Base-by-base conservation (phyloP, 108 stramenopile genomes). In the Schizochytrium sp. region DNA sequence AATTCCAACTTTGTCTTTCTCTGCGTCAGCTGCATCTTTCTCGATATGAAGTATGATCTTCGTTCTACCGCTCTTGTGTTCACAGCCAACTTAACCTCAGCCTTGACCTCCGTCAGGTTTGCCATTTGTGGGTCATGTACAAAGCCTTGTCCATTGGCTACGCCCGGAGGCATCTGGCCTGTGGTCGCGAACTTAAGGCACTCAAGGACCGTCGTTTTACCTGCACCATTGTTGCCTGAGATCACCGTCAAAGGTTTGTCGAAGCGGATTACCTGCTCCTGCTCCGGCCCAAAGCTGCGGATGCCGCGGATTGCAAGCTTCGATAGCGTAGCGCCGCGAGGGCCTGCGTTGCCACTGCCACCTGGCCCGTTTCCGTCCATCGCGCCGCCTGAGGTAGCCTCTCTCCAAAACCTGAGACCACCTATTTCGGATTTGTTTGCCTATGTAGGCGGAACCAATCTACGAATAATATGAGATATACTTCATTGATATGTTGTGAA, bases 141-240 rank as follows among this genome's bases (percentile, higher is more conserved):
- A 88, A 97, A 98, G 45, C 93, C 91, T 90, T 96, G 97, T 5
- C 98, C 98, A 46, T 93, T 92, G 59, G 94, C 96, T 76, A 95
- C 94, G 5, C 97, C 97, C 0, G 98, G 98, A 3, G 99, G 99
- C 2, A 98, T 87, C 3, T 92, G 88, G 10, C 99, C 99, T 41
- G 97, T 98, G 4, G 97, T 96, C 50, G 97, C 97, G 89, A 96
- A 99, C 91, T 99, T 99, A 72, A 99, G 96, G 73, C 96, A 96
- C 93, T 99, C 99, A 88, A 99, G 98, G 72, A 99, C 97, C 50
- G 99, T 99, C 3, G 99, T 99, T 94, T 97, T 98, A 28, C 96
- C 96, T 89, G 94, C 95, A 55, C 95, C 94, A 58, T 94, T 94
- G 38, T 91, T 58, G n/a, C 98, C 99, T 4, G 98, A 97, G 89